A percentile compares a stretch with the other conserved stretches of the same genome.
Conservation (phyloP, 768 basidiomycete genomes). For the Filobasidium wieringae region DNA sequence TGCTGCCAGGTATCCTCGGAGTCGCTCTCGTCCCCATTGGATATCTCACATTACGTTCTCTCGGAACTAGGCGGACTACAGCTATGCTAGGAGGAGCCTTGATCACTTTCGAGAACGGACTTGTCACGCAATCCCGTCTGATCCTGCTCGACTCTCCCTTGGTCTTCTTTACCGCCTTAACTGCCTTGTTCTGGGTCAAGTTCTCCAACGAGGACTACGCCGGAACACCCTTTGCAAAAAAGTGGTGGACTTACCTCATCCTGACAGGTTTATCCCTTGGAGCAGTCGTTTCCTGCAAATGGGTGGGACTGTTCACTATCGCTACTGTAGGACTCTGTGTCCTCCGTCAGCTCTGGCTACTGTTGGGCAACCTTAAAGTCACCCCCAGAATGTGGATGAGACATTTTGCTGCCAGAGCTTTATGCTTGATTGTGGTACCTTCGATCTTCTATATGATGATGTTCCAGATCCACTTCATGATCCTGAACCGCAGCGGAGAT, state of each 20-base stretch:
- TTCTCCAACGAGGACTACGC: constrained; percentile 80
- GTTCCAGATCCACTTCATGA: constrained; percentile 88
- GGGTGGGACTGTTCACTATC: constrained; percentile 97
- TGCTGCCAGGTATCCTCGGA: constrained; percentile 83
- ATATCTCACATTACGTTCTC: constrained; percentile 83
- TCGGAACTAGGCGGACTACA: constrained; percentile 83
- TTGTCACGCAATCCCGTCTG: constrained; percentile 88
- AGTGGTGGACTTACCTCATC: constrained; percentile 88
- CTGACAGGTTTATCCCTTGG: constrained; percentile 82
- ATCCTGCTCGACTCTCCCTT: constrained; percentile 98
- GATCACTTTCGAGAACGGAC: constrained; percentile 90
- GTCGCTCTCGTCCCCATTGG: constrained; percentile 77
- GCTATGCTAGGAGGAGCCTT: constrained; percentile 81
- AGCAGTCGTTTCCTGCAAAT: constrained; percentile 86
- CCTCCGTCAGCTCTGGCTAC: constrained; percentile 70
- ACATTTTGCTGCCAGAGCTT: constrained; percentile 78
- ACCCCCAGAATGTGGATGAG: constrained; percentile 60
- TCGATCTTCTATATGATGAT: constrained; percentile 85
- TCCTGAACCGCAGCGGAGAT: constrained; percentile 81
- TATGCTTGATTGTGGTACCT: constrained; percentile 80
- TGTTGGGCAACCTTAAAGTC: constrained; percentile 76
- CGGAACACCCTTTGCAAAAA: constrained; percentile 52
- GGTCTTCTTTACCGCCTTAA: constrained; percentile 91
- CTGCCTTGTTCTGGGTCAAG: constrained; percentile 70
- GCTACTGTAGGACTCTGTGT: constrained; percentile 83